A percentile compares a stretch with the other conserved stretches of the same genome.
phyloP scores from a whole-genome alignment of 2,329 filamentous ascomycete species.

The Arthrinium puccinioides region DNA sequence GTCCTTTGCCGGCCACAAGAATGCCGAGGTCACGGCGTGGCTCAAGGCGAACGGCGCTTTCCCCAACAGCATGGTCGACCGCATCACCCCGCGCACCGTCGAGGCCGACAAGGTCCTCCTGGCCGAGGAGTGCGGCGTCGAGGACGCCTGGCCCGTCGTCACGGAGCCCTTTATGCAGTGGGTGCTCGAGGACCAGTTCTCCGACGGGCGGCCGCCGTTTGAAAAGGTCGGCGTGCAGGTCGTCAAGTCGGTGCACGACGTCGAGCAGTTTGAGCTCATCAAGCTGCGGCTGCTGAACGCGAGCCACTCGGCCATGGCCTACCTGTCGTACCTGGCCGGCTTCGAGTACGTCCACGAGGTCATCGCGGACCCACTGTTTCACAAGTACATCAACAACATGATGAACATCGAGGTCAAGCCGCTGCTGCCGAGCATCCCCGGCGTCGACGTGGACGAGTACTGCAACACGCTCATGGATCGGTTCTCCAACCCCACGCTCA shows the following conservation, averaged over 20 bases:
- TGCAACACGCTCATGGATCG: conserved; percentile 45
- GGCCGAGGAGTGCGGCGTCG: conserved; percentile 35
- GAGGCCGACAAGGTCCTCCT: conserved; percentile 35
- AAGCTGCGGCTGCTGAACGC: conserved; percentile 48
- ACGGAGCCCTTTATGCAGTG: conserved; percentile 51
- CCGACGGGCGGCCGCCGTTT: conserved; percentile 41
- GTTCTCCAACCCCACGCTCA: conserved; percentile 49
- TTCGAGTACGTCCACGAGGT: conserved; percentile 49
- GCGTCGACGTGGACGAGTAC: conserved; percentile 44
- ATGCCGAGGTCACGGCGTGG: conserved; percentile 41
- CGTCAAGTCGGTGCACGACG: conserved; percentile 40
- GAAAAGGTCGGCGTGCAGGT: conserved; percentile 46
- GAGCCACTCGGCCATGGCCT: conserved; percentile 44
- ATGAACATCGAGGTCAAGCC: conserved; percentile 49
- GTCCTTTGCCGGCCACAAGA: conserved; percentile 38
- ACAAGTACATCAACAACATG: conserved; percentile 44
- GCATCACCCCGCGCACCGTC: conserved; percentile 44
- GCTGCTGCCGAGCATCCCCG: conserved; percentile 39
- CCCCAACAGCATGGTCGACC: conserved; percentile 50
- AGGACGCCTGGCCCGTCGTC: conserved; percentile 45
- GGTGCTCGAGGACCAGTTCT: conserved; percentile 47
- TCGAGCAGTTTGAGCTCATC: conserved; percentile 49
- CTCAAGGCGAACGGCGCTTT: conserved; percentile 39
- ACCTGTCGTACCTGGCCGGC: conserved; percentile 42
- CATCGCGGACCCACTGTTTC: conserved; percentile 38